Base-by-base conservation (phyloP, 176 grass and related monocot species). In the Melocanna baccifera region DNA sequence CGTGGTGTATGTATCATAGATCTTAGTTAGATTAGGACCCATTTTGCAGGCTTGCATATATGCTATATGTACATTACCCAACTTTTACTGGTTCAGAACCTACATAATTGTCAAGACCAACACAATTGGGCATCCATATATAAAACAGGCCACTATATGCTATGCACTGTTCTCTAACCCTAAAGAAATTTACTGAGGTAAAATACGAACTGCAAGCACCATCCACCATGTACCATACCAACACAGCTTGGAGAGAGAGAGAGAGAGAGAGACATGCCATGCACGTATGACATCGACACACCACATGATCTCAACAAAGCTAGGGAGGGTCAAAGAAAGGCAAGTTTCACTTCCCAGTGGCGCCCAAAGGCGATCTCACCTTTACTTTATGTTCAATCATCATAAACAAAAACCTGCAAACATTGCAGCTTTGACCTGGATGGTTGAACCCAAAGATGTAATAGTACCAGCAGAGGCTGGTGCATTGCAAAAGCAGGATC, bases 401-500 rank as follows among this genome's bases (percentile, higher is more conserved):
- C 40, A 71, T 72, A 87, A 69, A 82, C 46, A 87, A 76, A 69
- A 76, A 69, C 69, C 40, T 69, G 50, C 28, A 34, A 34, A 34
- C 32, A 34, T 34, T 34, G 32, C 32, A 34, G 32, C 32, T 34
- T 34, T 34, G 32, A 34, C 3, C 32, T 34, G 32, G 3, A 34
- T 34, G 3, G 32, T 32, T 32, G 89, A 41, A 83, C 67, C 26
- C 84, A 69, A 83, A 62, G 74, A 71, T 45, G 76, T n/a, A 90
- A 62, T 9, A 12, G 58, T 64, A 32, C 40, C 81, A 68, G 40
- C 74, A 80, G 48, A 73, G 57, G 12, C 16, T 69, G 71, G 84
- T 86, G 84, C 67, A 42, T 70, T 67, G 84, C 29, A 73, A 79
- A 84, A 79, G 84, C 62, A 75, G 62, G 50, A 75, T 67, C 67